Evolutionary conservation across 345 rosid species (phyloP), one percentile per base, ranked within the genome.

Genomic region (Pistacia vera): DNA sequence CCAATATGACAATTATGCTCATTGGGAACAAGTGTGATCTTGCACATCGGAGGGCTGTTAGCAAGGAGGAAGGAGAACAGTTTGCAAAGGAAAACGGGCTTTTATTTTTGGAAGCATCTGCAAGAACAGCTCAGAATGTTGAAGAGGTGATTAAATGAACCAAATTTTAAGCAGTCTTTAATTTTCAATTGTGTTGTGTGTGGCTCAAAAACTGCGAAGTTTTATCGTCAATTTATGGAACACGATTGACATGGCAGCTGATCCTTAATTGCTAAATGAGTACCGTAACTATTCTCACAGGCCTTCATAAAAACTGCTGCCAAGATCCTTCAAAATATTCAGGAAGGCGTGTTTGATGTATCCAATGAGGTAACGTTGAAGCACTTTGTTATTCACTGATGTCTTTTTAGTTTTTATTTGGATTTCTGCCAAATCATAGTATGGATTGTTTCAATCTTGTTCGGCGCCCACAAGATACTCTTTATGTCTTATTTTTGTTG

Each of bases 21-120:
- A 77, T 95, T 10, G 98, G 98, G 58, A 95, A 95, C 86, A 95
- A 95, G 84, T 85, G 87, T 56, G 98, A 95, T 86, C 98, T 95
- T 80, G 84, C 95, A 67, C 94, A 90, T 68, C 81, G 92, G 67
- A 91, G 98, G 80, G 98, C 98, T 79, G 98, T 95, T 67, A 90
- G 91, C 92, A 93, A 88, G 81, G 99, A 96, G 83, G 99, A 96
- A 85, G 99, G 99, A 11, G 97, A 93, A 82, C 98, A 91, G 82
- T 96, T 95, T 83, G 99, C 99, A 54, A 93, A 89, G 83, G 98
- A 95, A 85, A 86, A 95, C 56, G 97, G 98, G 28, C 94, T 95
- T 49, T 64, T 95, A 48, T 95, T 95, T 81, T 72, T 93, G 87
- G 98, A 95, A 85, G 98, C 99, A 67, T 95, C 99, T 74, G 99